A percentile compares a stretch with the other conserved stretches of the same genome.
These are phyloP conservation scores for Darksidea phi DNA, from an alignment of 495 filamentous ascomycete genomes.

Conservation along the genomic window DNA sequence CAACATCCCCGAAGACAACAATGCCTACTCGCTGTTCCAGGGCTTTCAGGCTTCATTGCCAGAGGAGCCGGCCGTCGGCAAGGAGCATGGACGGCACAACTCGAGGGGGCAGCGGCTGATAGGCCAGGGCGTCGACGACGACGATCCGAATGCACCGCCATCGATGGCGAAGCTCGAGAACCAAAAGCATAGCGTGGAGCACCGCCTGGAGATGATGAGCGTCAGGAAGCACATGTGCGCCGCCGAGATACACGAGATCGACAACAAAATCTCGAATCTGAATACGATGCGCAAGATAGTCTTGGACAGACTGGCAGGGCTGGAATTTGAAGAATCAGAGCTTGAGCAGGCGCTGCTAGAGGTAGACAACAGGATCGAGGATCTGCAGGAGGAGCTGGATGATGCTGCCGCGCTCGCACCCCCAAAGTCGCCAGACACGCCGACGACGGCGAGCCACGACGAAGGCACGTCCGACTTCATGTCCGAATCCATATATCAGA, in stretches of 20 bases:
- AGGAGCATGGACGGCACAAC: constrained; percentile 66
- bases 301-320: constrained; percentile 78
- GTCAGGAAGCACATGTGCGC: constrained; percentile 98
- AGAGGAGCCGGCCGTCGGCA: constrained; percentile 64
- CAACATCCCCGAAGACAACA: constrained; percentile 82
- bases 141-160: constrained; percentile 56
- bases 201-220: constrained; percentile 84
- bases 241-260: constrained; percentile 92
- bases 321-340: constrained; percentile 90
- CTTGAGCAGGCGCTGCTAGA: constrained; percentile 85
- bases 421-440: constrained; percentile 44
- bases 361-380: constrained; percentile 81
- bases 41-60: constrained; percentile 91
- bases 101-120: constrained; percentile 74
- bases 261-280: constrained; percentile 92
- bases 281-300: constrained; percentile 93
- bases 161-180: constrained; percentile 68
- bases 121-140: constrained; percentile 55
- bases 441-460: constrained; percentile 55
- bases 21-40: constrained; percentile 89
- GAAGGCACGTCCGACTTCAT: constrained; percentile 63
- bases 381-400: constrained; percentile 71
- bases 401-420: constrained; percentile 59
- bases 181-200: constrained; percentile 71
- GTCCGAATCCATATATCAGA: constrained; percentile 97